phyloP scores from a whole-genome alignment of 306 rosid genomes.

The Geum urbanum region DNA sequence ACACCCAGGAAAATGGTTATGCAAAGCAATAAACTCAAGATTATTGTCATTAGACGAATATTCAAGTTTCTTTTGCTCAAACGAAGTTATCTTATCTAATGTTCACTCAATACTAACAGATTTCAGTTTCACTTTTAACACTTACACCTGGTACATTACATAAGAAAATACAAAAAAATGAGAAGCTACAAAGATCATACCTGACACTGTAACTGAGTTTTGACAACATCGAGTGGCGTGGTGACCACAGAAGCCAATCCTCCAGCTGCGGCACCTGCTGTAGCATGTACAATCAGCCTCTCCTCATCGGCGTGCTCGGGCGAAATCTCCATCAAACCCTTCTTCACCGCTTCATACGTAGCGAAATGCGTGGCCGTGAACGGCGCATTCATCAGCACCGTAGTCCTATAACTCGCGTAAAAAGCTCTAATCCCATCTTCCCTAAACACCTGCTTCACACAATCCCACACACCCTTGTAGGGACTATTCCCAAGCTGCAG shows the following conservation, averaged over 20 bases:
- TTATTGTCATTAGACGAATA: too few species aligned
- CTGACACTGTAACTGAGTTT: slow-evolving; percentile 83
- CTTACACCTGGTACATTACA: neutral
- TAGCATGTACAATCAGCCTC: slow-evolving; percentile 62
- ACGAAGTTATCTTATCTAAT: too few species aligned
- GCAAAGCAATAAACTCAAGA: too few species aligned
- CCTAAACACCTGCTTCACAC: slow-evolving; percentile 56
- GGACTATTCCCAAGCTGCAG: slow-evolving; percentile 66
- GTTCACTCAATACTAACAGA: too few species aligned
- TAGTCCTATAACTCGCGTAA: slow-evolving; percentile 77
- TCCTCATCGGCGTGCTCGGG: slow-evolving; percentile 53
- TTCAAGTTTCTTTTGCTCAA: too few species aligned
- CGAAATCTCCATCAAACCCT: slow-evolving; percentile 49
- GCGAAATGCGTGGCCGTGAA: slow-evolving; percentile 70
- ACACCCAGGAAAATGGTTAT: too few species aligned
- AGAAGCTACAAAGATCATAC: slow-evolving; percentile 19
- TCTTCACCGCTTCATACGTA: slow-evolving; percentile 58
- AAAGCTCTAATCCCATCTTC: slow-evolving; percentile 75
- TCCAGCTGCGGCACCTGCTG: slow-evolving; percentile 77
- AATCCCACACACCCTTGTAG: slow-evolving; percentile 69
- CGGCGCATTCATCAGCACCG: slow-evolving; percentile 78
- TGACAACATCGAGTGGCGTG: slow-evolving; percentile 79
- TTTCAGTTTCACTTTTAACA: too few species aligned
- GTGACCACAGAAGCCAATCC: slow-evolving; percentile 64
- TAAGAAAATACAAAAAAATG: neutral